Conservation (phyloP, 1,139 yeast genomes). For the Blastobotrys arbuscula region DNA sequence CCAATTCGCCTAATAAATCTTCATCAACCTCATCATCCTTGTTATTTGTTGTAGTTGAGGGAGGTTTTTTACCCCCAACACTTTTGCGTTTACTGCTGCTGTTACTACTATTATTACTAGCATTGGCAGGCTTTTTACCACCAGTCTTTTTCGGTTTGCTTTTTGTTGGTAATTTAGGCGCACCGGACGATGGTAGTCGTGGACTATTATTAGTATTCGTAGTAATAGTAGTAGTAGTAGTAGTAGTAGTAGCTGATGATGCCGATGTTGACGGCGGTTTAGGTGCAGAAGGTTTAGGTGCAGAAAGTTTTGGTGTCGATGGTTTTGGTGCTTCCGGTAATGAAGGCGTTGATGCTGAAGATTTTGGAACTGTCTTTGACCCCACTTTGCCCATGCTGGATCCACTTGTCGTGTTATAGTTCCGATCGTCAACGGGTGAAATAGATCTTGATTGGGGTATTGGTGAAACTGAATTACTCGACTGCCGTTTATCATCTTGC, state of each 20-base stretch:
- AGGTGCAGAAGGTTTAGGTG: not conserved
- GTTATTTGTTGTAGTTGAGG: not conserved
- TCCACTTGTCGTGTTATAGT: not conserved
- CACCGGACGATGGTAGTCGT: not conserved
- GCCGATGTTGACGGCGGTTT: not conserved
- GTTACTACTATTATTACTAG: not conserved
- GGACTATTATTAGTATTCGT: not conserved
- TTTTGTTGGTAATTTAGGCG: not conserved
- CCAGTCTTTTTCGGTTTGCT: not conserved
- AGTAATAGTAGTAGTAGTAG: not conserved
- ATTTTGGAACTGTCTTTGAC: slow-evolving; percentile 1
- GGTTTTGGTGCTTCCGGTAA: not conserved
- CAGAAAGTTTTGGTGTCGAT: not conserved
- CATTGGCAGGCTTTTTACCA: not conserved
- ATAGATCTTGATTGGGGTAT: slow-evolving; percentile 8
- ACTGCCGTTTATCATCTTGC: not conserved
- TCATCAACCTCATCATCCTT: slow-evolving; percentile 31
- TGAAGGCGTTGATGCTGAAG: not conserved
- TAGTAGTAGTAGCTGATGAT: not conserved
- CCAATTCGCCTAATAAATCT: slow-evolving; percentile 29
- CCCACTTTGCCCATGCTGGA: not conserved
- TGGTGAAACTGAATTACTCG: slow-evolving; percentile 1
- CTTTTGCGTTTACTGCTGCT: not conserved
- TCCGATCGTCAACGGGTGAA: slow-evolving; percentile 4
- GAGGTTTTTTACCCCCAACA: slow-evolving; percentile 2